Base-by-base conservation (phyloP, 306 rosid species). In the Cucumis cinereus region DNA sequence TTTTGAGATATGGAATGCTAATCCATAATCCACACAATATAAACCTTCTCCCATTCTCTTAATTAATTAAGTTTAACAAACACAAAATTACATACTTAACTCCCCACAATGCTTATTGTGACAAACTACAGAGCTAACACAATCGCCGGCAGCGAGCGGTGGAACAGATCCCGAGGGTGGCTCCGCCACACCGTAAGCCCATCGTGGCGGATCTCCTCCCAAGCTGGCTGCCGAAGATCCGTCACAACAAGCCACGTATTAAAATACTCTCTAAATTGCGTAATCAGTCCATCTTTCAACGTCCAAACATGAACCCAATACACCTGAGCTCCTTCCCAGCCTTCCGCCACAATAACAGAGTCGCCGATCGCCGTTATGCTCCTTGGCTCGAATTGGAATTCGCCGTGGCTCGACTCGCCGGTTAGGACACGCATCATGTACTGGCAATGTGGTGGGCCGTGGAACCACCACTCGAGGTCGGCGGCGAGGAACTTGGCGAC, bases 221-320 rank as follows among this genome's bases (percentile, higher is more conserved):
- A 86, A 8, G 50, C 38, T 4, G 78, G 62, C 49, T 86, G 79
- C 88, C 89, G 80, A 66, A 93, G 79, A 83, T 93, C 94, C 73
- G 84, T 83, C 69, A 93, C 98, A 5, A 88, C 90, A 9, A 93
- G 94, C 97, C 97, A 93, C 14, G 98, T 93, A 79, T 93, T 91
- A 53, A 93, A 93, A 45, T 91, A 91, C 87, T 93, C 98, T 62
- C 98, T 85, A 28, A 93, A 87, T 53, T 86, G 90, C 10, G 90
- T 86, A 5, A 93, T 87, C 24, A 87, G 33, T 0, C 96, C 96
- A n/a, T 80, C 85, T 66, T 89, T 89, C 50, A 93, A 3, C 3
- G 81, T 90, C 98, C 98, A 93, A 11, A 91, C 96, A 14, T 93
- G 97, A 33, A 91, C 96, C 98, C 98, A 93, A 30, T 91, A 93